Base-by-base conservation (phyloP, 169 alveolate genomes). In the Plasmodium gonderi region DNA sequence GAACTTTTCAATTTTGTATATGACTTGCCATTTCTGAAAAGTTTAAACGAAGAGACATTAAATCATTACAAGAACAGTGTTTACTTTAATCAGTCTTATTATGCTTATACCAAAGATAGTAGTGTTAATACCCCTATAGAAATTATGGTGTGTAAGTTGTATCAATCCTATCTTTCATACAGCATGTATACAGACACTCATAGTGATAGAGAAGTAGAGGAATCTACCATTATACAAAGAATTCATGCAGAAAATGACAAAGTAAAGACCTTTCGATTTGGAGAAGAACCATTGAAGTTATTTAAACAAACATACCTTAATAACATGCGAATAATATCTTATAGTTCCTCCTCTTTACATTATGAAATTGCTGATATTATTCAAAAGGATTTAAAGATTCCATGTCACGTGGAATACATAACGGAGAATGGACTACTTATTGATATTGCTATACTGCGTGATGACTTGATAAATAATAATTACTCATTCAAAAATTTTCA, bases 311-410 rank as follows among this genome's bases (percentile, higher is more conserved):
- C 79, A 11, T 87, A 87, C 79, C 3, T 67, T 44, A 75, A 87
- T 67, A 87, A 87, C 68, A 75, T 87, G 89, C 40, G 72, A 29
- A 51, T 60, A 36, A 44, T 82, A 17, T 75, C 93, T 9, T 87
- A 87, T 44, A 76, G 79, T 33, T 75, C 93, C 31, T 87, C 93
- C 44, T 75, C 93, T 0, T 47, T 87, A 78, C 93, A 87, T 31
- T 87, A 87, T 67, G 93, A 87, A 75, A 87, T 87, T 17, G 85
- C 89, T n/a, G 93, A 87, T 26, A 87, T 87, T 7, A 75, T 87
- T 36, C 47, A 87, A 54, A 87, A 87, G n/a, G 87, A 87, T 75
- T 87, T 87, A 40, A 87, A 87, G 11, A 87, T 87, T 4, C 93
- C 93, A 1, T 87, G 93, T 29, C 93, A 87, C 45, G 87, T 87